Evolutionary conservation across 805 yeast species (phyloP), one percentile per base, ranked within the genome.

Genomic region (Sugiyamaella smithiae): DNA sequence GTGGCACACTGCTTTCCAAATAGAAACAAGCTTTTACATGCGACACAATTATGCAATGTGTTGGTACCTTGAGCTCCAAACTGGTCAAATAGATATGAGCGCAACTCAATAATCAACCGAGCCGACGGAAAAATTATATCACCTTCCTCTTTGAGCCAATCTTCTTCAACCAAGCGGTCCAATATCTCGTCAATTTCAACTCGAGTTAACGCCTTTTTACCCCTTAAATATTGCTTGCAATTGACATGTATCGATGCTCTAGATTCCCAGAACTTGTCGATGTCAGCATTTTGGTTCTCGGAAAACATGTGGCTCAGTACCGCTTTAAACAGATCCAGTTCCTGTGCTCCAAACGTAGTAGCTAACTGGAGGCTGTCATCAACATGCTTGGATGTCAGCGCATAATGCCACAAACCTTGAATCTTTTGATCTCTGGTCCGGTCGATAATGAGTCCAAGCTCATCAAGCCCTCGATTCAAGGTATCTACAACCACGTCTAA

Each of bases 1-100:
- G 65, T 63, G 0, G 58, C 51, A 55, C 80, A 74, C 29, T 67
- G 66, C 4, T 65, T 54, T 1, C 88, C 88, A 29, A 73, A 50
- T 0, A 85, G 81, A 2, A 78, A 75, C 4, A 81, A 64, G 25
- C 73, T 77, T 23, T 66, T 63, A 61, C 88, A 82, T 12, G 76
- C 80, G 24, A 54, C 46, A 56, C 88, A 82, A 20, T 59, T 16
- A 9, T 70, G 61, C 1, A 78, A 55, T 17, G 70, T 67, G 14
- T 46, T 31, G 5, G 31, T 31, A n/a, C 48, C 59, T 4, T 43
- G 38, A 6, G 11, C 56, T 1, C 77, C 78, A 55, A 63, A 76
- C 8, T 69, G 65, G 35, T 71, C 73, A 1, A 65, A 54, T 36
- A 81, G 56, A 54, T 71, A 76, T 17, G 57, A 62, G 48, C 68